A percentile compares a stretch with the other conserved stretches of the same genome.
Conservation (phyloP, 2,329 filamentous ascomycete genomes). For the Neoarthrinium moseri region DNA sequence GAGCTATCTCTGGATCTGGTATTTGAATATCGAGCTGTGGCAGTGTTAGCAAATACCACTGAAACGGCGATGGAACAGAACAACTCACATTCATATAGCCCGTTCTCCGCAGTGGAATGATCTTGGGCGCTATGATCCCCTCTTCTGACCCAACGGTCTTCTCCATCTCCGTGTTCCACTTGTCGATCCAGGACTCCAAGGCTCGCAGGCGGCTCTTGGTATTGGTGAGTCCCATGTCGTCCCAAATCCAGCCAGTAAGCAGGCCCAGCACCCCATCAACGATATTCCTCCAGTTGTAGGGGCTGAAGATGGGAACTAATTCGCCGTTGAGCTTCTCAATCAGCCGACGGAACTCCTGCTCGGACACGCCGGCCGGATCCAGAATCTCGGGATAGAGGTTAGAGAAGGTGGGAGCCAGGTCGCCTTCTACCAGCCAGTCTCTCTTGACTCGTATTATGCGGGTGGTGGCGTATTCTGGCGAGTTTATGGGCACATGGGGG, state of each 20-base stretch:
- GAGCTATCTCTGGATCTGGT: conserved; percentile 70
- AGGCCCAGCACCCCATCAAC: conserved; percentile 78
- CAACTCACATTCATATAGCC: conserved; percentile 78
- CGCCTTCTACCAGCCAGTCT: conserved; percentile 88
- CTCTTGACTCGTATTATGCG: conserved; percentile 88
- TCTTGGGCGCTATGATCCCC: conserved; percentile 57
- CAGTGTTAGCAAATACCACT: conserved; percentile 19
- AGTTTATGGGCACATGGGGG: conserved; percentile 79
- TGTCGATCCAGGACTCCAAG: conserved; percentile 79
- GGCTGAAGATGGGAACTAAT: conserved; percentile 75
- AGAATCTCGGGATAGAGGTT: conserved; percentile 96
- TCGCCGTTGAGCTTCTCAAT: conserved; percentile 81
- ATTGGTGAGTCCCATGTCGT: conserved; percentile 77
- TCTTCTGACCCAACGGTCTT: conserved; percentile 52
- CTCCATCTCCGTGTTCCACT: conserved; percentile 78
- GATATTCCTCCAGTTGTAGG: conserved; percentile 73
- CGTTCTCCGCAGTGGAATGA: conserved; percentile 77
- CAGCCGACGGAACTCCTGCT: conserved; percentile 81
- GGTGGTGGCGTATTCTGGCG: conserved; percentile 72
- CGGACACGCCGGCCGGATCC: conserved; percentile 76
- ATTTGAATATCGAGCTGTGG: conserved; percentile 77
- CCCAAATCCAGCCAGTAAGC: conserved; percentile 91
- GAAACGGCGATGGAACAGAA: background rate
- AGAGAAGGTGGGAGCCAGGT: conserved; percentile 88
- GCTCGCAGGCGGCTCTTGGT: conserved; percentile 69